Evolutionary conservation across 768 basidiomycete species (phyloP).

Genomic region (Xanthoconium stramineum): DNA sequence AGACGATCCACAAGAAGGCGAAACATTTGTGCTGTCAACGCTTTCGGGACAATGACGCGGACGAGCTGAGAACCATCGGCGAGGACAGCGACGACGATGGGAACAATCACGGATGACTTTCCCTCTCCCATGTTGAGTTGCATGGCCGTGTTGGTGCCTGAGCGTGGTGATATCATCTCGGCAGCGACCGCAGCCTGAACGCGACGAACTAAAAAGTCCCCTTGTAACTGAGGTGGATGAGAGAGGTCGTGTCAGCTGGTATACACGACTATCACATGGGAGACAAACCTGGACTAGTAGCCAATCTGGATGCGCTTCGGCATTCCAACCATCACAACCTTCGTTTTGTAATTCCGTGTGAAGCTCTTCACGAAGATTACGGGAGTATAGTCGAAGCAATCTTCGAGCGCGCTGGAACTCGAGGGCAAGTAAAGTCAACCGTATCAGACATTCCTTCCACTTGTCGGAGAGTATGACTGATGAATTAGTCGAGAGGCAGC

Average conservation of each 20-base stretch:
- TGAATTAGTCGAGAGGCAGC: slow-evolving; percentile 27
- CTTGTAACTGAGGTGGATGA: slow-evolving; percentile 37
- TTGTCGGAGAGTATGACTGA: slow-evolving; percentile 3
- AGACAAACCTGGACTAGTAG: slow-evolving; percentile 41
- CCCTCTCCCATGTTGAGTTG: slow-evolving; percentile 35
- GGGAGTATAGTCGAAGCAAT: slow-evolving; percentile 23
- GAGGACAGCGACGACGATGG: slow-evolving; percentile 38
- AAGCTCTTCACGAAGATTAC: slow-evolving; percentile 30
- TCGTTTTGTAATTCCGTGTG: slow-evolving; percentile 9
- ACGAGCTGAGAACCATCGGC: slow-evolving; percentile 43
- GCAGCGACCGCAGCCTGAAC: slow-evolving; percentile 41
- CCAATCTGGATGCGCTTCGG: slow-evolving; percentile 37
- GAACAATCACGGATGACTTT: slow-evolving; percentile 22
- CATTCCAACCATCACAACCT: slow-evolving; percentile 14
- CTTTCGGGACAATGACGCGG: slow-evolving; percentile 22
- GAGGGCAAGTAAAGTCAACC: slow-evolving; percentile 28
- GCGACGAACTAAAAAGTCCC: slow-evolving; percentile 40
- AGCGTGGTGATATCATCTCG: slow-evolving; percentile 46
- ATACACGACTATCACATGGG: background rate
- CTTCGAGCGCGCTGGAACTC: slow-evolving; percentile 9
- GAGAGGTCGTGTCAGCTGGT: background rate
- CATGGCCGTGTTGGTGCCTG: slow-evolving; percentile 35
- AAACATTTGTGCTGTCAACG: slow-evolving; percentile 45
- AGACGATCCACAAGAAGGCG: slow-evolving; percentile 43
- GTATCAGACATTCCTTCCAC: slow-evolving; percentile 33